phyloP scores from a whole-genome alignment of 805 yeast genomes.

The Brettanomyces bruxellensis region DNA sequence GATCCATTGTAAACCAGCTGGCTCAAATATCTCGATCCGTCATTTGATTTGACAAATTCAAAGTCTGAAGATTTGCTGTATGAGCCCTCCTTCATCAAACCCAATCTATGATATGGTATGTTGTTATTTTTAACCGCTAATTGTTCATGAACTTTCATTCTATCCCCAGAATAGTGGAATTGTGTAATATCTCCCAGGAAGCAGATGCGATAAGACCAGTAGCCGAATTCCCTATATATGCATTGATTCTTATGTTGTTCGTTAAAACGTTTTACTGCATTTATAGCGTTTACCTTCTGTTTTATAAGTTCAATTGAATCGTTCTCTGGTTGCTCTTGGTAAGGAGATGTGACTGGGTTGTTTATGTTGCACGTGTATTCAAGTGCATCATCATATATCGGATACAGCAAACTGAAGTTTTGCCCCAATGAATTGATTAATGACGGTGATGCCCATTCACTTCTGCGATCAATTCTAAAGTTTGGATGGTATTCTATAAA shows the following conservation, averaged over 20 bases:
- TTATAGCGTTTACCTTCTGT: constrained; percentile 14
- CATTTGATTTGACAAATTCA: constrained; percentile 12
- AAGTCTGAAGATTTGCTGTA: constrained; percentile 15
- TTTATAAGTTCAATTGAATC: background rate
- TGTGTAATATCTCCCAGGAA: constrained; percentile 8
- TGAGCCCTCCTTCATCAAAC: constrained; percentile 6
- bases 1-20: constrained; percentile 23
- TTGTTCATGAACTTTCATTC: background rate
- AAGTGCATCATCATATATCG: background rate
- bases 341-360: background rate
- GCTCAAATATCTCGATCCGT: constrained; percentile 20
- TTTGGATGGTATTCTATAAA: too few relatives aligned
- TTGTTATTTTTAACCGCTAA: constrained; percentile 2
- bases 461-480: too few relatives aligned
- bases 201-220: constrained; percentile 12
- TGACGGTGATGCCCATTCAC: too few relatives aligned
- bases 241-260: background rate
- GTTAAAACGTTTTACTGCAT: constrained; percentile 9
- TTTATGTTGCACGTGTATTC: constrained; percentile 6
- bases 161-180: constrained; percentile 6
- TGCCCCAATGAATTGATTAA: too few relatives aligned
- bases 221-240: constrained; percentile 6
- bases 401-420: background rate
- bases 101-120: constrained; percentile 12
- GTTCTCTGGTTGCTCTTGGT: background rate